Percentiles rank a stretch among this genome's conserved stretches.
These are phyloP conservation scores for Saccharomycopsis fermentans DNA, from an alignment of 805 yeast species.

Conservation along the genomic window DNA sequence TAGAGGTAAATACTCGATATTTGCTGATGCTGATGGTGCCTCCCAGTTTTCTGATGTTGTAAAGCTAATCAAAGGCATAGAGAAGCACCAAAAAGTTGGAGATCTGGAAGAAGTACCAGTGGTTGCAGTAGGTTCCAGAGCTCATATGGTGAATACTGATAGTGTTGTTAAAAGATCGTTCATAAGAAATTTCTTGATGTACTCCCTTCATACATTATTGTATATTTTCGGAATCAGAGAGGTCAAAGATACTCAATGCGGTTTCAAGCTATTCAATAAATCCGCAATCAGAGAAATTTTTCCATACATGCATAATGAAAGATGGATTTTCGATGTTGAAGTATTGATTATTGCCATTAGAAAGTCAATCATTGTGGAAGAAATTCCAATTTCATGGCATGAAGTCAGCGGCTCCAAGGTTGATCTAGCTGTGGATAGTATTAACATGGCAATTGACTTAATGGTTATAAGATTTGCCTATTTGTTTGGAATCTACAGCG, in stretches of 20 bases:
- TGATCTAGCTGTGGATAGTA: conserved; percentile 81
- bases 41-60: conserved; percentile 63
- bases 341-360: conserved; percentile 69
- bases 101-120: conserved; percentile 33
- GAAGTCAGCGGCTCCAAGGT: conserved; percentile 94
- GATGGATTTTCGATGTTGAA: conserved; percentile 98
- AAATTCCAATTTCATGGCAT: conserved; percentile 90
- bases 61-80: conserved; percentile 36
- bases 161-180: conserved; percentile 93
- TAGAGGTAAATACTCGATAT: conserved; percentile 64
- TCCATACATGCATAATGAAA: conserved; percentile 90
- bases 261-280: conserved; percentile 83
- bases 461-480: conserved; percentile 87
- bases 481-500: conserved; percentile 66
- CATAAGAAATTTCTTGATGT: conserved; percentile 84
- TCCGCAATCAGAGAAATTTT: conserved; percentile 55
- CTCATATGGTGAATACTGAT: conserved; percentile 92
- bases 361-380: conserved; percentile 56
- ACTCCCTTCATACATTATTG: conserved; percentile 78
- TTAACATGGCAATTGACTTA: conserved; percentile 88
- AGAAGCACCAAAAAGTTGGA: conserved; percentile 18
- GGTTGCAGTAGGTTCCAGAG: conserved; percentile 84
- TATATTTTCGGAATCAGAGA: conserved; percentile 80
- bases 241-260: conserved; percentile 93
- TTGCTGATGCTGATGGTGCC: conserved; percentile 98